Conservation (phyloP, 768 basidiomycete species). For the Tubosaeta sp. region DNA sequence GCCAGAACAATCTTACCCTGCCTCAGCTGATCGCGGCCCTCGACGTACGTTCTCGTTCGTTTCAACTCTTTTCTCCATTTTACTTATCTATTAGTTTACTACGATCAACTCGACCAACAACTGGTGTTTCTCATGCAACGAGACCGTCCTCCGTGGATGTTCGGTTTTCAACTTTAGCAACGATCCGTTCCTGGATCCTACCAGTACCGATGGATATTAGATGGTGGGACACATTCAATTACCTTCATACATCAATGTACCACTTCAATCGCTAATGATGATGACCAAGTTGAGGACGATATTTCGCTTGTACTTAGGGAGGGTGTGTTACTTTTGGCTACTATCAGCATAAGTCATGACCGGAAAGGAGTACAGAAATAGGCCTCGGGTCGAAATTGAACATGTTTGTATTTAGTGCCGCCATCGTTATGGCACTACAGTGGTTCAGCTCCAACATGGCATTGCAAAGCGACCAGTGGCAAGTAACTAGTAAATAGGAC, state of each 20-base stretch:
- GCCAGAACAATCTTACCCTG: conserved; percentile 27
- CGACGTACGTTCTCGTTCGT: conserved; percentile 9
- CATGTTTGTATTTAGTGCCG: too few relatives aligned
- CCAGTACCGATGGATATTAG: background rate
- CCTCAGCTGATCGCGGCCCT: conserved; percentile 15
- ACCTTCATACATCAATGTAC: background rate
- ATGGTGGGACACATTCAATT: background rate
- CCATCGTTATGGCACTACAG: too few relatives aligned
- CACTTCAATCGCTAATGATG: background rate
- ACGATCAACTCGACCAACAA: conserved; percentile 30
- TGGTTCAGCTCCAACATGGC: too few relatives aligned
- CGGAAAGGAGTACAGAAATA: too few relatives aligned
- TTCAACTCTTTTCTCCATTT: background rate
- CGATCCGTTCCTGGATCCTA: conserved; percentile 25
- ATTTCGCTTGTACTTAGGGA: too few relatives aligned
- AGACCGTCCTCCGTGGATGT: conserved; percentile 29
- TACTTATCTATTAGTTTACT: conserved; percentile 13
- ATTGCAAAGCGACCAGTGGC: too few relatives aligned
- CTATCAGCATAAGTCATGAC: too few relatives aligned
- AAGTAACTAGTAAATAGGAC: too few relatives aligned
- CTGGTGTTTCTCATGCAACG: conserved; percentile 34
- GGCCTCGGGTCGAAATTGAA: too few relatives aligned
- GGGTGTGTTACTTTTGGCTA: too few relatives aligned
- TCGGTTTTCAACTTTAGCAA: conserved; percentile 28
- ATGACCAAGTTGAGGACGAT: too few relatives aligned